Evolutionary conservation across 768 basidiomycete genomes (phyloP), one percentile per base, ranked within the genome.

Genomic region (Podaxis pistillaris): DNA sequence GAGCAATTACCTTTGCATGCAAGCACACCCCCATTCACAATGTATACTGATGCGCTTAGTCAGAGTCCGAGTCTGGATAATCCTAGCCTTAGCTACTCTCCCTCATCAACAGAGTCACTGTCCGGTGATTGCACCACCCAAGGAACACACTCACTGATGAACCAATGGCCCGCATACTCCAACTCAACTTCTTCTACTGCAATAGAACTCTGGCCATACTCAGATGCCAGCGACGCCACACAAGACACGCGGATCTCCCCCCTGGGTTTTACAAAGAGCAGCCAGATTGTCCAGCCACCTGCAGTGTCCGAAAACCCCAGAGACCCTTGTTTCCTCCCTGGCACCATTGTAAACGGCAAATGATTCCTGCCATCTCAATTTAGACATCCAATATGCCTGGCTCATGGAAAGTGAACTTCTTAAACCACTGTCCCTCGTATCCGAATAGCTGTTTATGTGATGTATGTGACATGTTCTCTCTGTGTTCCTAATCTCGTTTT

Each of bases 11-110:
- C 54, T 55, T 19, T 6, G 4, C 4, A 17, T 28, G 11, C 30
- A 24, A 12, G 6, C 5, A 13, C 54, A 4, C 22, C 19, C 15
- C 17, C 52, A 17, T 26, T 24, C 4, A n/a, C 44, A 11, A 38
- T n/a, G 7, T 56, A 37, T 37, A 46, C 46, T 12, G 54, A 62
- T 26, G 15, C 15, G 4, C 36, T 50, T 41, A 71, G 69, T 53
- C 68, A 69, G 26, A 77, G 69, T 65, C 80, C 73, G 11, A 81
- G 79, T 65, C 84, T 85, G 9, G 73, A 81, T 17, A 86, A 84
- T 0, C 86, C 86, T 0, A 75, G 78, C 19, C 81, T 88, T 41
- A 81, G 78, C 12, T 83, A 83, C 55, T 87, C 86, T 0, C 87
- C 87, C 0, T 81, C 84, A 1, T 81, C 86, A 2, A 86, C 85